These are phyloP conservation scores for Torulaspora microellipsoides DNA, from an alignment of 805 yeast genomes.

Conservation along the genomic window DNA sequence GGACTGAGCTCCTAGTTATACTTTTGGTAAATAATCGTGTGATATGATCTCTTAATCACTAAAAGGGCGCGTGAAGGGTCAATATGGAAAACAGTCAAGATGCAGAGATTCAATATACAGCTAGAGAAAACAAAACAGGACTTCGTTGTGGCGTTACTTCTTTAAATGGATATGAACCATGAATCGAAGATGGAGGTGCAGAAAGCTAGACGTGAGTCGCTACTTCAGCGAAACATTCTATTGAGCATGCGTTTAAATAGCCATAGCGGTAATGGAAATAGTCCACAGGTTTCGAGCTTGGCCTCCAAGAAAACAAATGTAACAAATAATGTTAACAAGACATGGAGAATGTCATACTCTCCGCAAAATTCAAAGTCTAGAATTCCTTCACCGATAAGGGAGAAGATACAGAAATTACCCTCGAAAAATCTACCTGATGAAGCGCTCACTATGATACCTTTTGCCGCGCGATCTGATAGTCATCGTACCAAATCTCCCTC, in stretches of 20 bases:
- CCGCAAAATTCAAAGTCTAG: conserved; percentile 6
- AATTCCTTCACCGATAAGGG: conserved; percentile 1
- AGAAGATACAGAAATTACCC: not conserved
- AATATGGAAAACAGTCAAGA: no score
- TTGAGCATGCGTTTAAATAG: conserved; percentile 23
- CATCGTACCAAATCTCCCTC: not conserved
- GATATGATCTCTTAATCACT: no score
- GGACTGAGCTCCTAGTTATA: no score
- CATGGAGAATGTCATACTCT: conserved; percentile 19
- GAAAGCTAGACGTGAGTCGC: conserved; percentile 19
- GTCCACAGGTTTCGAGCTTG: conserved; percentile 1
- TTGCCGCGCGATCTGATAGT: not conserved
- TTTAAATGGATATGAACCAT: no score
- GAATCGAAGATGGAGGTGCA: conserved; percentile 6
- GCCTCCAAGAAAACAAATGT: conserved; percentile 2
- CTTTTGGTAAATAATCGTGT: no score
- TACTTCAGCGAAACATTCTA: conserved; percentile 24
- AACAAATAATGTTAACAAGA: conserved; percentile 1
- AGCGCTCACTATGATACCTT: conserved; percentile 1
- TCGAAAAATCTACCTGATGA: not conserved
- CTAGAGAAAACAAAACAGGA: no score
- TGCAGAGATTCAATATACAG: no score
- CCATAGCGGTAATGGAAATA: conserved; percentile 4
- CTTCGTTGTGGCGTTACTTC: no score
- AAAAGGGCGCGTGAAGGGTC: no score